Evolutionary conservation across 495 filamentous ascomycete genomes (phyloP).

Genomic region (Aspergillus homomorphus): DNA sequence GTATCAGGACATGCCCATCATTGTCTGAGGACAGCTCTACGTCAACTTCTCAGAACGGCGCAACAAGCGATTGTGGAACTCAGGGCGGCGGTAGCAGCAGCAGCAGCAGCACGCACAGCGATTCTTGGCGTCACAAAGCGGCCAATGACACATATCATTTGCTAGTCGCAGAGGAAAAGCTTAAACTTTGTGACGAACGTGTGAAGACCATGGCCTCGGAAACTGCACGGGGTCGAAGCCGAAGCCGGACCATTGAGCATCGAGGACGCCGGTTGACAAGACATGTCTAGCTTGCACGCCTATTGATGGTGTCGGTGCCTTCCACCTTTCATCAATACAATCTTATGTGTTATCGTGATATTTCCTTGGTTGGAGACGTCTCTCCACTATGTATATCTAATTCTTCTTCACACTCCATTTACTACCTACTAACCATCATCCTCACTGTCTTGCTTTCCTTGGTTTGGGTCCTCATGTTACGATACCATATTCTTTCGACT

Average conservation of each 20-base stretch:
- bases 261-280: constrained; percentile 25
- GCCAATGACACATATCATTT: background rate
- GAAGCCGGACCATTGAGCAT: constrained; percentile 31
- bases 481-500: background rate
- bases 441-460: background rate
- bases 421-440: background rate
- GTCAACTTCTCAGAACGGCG: background rate
- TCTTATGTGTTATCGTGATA: constrained; percentile 2
- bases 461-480: background rate
- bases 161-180: background rate
- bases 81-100: background rate
- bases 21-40: background rate
- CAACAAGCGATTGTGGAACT: background rate
- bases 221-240: constrained; percentile 27
- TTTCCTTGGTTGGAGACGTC: background rate
- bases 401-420: background rate
- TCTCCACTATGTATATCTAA: constrained; percentile 6
- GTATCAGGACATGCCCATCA: background rate
- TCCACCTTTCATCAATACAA: constrained; percentile 17
- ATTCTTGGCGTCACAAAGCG: background rate
- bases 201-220: constrained; percentile 11
- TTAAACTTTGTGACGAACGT: background rate
- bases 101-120: background rate
- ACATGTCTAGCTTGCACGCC: constrained; percentile 15
- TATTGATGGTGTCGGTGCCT: constrained; percentile 20